Evolutionary conservation across 345 rosid species (phyloP), one percentile per base, ranked within the genome.

Genomic region (Clarkia xantiana): DNA sequence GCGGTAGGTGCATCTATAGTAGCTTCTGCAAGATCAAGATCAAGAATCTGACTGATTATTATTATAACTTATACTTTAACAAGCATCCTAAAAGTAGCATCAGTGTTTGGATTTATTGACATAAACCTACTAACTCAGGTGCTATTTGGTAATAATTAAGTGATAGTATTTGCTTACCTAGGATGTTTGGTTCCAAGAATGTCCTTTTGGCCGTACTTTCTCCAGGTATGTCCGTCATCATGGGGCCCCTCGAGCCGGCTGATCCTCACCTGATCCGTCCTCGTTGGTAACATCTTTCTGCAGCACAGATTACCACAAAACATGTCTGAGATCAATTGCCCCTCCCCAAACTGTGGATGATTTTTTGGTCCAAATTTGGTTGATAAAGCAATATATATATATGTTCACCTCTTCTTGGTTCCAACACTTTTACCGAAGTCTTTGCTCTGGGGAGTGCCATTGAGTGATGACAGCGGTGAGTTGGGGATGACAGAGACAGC

Each of bases 201-300:
- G 53, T 69, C 80, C 49, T 90, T 90, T 50, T 90, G 97, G 9
- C 97, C 97, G 47, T 90, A 90, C 53, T 90, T 90, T 63, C 97
- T 78, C 97, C 97, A 90, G 76, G 68, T 64, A 51, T 61, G 64
- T 8, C 96, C 97, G 71, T 86, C 96, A 34, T 72, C 84, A 0
- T 51, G 45, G 22, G 74, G 72, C 6, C 80, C 83, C 13, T 82
- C 88, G 13, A 56, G 60, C 12, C 71, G 56, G 51, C 61, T 44
- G 25, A 71, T 71, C 59, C 40, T 67, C 52, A 81, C 69, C 61
- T 73, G 72, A 38, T 86, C 79, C 0, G 68, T 59, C 69, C 74
- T 64, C 40, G 50, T 51, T 0, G 55, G 45, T 22, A 54, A 42
- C 20, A 71, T 49, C 64, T 82, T 82, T 67, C 97, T 90, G 71